Base-by-base conservation (phyloP, 768 basidiomycete genomes). In the Chalciporus sphaerocephalus region DNA sequence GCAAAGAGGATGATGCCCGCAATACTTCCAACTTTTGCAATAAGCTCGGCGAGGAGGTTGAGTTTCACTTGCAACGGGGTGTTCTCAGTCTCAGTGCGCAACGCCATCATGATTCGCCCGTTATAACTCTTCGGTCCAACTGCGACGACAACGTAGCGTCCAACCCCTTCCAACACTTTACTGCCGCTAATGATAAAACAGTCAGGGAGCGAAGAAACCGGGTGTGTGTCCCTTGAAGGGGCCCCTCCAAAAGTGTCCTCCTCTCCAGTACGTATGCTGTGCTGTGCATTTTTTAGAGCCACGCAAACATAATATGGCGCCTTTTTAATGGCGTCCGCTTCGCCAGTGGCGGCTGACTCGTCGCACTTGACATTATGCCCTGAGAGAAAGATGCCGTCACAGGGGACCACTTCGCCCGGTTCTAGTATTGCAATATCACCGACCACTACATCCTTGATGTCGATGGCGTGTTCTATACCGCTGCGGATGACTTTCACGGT, bases 361-460 rank as follows among this genome's bases (percentile, higher is more conserved):
- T 99, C 96, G 62, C 94, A 97, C 60, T 81, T 85, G 55, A 97
- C 86, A 53, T 92, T 92, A 67, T 98, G 91, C 17, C 96, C 95
- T 7, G 79, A 73, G 22, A 99, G 69, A 70, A 95, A 96, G 58
- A 99, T 74, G 43, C 96, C 96, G 61, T 99, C 96, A 66, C 92
- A 95, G 38, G 96, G 96, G 13, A 98, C 62, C 47, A 98, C 85
- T 63, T 99, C 95, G 45, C 96, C 96, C 1, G 96, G 92, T 71
- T 98, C 94, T 30, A 98, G 65, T 15, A 90, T 71, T 13, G 88
- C 88, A 47, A 99, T 76, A 56, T 99, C 95, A 34, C 96, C 96
- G 23, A 98, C 96, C 25, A 97, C 78, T 13, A 98, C 81, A 49
- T 97, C 84, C 81, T 89, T 92, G 62, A 95, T 79, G 52, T 89